Percentiles rank a stretch among this genome's conserved stretches.
These are phyloP conservation scores for Eucalyptus guilfoylei DNA, from an alignment of 345 rosid species.

Conservation along the genomic window DNA sequence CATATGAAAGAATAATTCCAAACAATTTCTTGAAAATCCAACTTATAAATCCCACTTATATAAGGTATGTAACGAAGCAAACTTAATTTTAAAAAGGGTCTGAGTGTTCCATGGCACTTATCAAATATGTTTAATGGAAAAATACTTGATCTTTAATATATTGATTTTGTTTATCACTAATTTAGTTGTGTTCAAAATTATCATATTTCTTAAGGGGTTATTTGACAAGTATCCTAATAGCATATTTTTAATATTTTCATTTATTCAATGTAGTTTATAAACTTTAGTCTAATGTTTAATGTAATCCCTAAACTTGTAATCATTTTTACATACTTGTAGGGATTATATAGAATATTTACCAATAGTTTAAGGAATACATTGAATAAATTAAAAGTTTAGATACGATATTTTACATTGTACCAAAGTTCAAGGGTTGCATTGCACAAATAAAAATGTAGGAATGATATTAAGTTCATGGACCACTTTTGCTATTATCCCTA, in stretches of 20 bases:
- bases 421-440: no score
- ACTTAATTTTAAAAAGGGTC: not conserved
- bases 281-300: not conserved
- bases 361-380: not conserved
- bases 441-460: not conserved
- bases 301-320: not conserved
- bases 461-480: no score
- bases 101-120: not conserved
- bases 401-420: accelerated
- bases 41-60: not conserved
- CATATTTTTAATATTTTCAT: not conserved
- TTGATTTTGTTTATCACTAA: not conserved
- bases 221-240: not conserved
- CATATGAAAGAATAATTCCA: no score
- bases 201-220: not conserved
- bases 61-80: not conserved
- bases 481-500: accelerated
- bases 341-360: not conserved
- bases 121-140: not conserved
- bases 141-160: not conserved
- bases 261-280: not conserved
- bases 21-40: not conserved
- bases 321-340: no score
- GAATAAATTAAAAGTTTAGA: no score
- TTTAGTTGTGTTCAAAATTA: not conserved